phyloP scores from a whole-genome alignment of 1,139 yeast genomes.

The Pichia sp. region DNA sequence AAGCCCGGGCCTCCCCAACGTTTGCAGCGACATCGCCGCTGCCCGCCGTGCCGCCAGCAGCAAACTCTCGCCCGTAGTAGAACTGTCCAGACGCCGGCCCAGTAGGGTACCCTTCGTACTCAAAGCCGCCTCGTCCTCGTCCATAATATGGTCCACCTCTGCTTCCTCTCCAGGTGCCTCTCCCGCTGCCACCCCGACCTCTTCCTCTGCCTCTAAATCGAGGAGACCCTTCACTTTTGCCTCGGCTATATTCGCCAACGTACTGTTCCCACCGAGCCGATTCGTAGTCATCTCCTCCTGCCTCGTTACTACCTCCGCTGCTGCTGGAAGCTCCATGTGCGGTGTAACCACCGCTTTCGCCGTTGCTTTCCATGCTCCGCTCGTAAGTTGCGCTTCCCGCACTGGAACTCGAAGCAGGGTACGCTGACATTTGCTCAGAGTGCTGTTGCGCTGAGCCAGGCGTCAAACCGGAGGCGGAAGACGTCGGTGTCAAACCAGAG shows the following conservation, averaged over 20 bases:
- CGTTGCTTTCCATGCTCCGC: background rate
- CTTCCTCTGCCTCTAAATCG: slow-evolving; percentile 6
- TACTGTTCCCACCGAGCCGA: background rate
- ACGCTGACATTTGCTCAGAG: background rate
- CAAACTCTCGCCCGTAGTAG: slow-evolving; percentile 3
- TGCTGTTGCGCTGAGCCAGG: background rate
- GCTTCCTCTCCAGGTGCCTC: slow-evolving; percentile 5
- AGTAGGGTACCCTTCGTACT: slow-evolving; percentile 1
- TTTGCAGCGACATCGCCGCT: background rate
- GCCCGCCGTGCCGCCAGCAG: background rate
- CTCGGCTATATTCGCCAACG: background rate
- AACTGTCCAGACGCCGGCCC: background rate
- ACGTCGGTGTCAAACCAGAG: slow-evolving; percentile 2
- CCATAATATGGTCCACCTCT: slow-evolving; percentile 2
- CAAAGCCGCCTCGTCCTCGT: background rate
- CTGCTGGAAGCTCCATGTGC: background rate
- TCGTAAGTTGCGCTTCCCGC: slow-evolving; percentile 11
- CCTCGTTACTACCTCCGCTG: background rate
- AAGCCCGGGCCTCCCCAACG: background rate
- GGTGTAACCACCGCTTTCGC: background rate
- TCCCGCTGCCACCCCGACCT: slow-evolving; percentile 5
- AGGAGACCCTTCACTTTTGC: background rate
- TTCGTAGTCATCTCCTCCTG: background rate
- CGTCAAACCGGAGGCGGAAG: background rate
- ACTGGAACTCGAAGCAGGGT: slow-evolving; percentile 3